Conservation (phyloP, 768 basidiomycete genomes). For the Tricholoma sp. region DNA sequence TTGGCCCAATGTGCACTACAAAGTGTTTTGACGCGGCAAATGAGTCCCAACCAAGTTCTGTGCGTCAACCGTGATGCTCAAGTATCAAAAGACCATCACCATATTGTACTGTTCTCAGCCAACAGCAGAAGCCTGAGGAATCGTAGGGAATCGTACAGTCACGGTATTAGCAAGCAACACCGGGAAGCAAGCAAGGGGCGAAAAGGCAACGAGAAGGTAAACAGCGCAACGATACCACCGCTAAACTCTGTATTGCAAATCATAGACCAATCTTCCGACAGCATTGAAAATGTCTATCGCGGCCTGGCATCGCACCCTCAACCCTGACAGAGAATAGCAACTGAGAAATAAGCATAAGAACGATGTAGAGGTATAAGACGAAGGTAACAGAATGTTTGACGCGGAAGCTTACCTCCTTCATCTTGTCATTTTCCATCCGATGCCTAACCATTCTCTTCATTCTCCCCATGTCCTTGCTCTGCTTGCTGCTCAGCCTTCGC, state of each 20-base stretch:
- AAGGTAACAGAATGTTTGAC: background rate
- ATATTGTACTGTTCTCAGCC: too few species aligned
- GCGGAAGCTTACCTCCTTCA: background rate
- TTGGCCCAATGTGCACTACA: too few species aligned
- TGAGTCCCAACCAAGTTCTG: too few species aligned
- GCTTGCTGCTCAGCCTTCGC: constrained; percentile 23
- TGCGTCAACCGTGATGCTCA: too few species aligned
- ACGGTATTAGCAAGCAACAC: too few species aligned
- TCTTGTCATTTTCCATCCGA: background rate
- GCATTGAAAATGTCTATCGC: background rate
- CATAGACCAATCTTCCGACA: background rate
- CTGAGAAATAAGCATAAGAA: background rate
- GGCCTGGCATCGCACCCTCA: background rate
- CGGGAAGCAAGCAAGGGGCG: background rate
- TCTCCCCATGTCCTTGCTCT: constrained; percentile 27
- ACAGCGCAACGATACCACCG: too few species aligned
- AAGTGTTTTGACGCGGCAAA: too few species aligned
- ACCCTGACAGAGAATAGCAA: background rate
- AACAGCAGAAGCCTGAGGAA: too few species aligned
- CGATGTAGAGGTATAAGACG: background rate
- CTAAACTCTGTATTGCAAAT: background rate
- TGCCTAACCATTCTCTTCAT: constrained; percentile 1
- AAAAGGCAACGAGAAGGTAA: background rate
- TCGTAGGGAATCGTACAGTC: too few species aligned
- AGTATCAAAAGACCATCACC: too few species aligned